Conservation (phyloP, 2,329 filamentous ascomycete species). For the Ophiocordyceps camponoti-saundersi region DNA sequence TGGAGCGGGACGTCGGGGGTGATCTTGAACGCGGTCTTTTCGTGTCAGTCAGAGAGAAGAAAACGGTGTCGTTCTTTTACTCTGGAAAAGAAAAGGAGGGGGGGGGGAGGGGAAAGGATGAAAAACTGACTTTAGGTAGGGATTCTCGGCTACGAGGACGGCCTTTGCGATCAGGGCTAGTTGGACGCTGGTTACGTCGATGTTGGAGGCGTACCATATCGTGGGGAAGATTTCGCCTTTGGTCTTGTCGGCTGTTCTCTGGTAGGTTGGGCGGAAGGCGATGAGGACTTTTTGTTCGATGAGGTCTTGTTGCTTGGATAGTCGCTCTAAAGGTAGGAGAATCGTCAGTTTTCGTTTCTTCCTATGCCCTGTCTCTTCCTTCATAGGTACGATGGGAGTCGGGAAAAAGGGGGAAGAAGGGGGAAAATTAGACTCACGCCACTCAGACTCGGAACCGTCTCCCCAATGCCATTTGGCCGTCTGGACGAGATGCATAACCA, state of each 20-base stretch:
- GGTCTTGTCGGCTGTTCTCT: slow-evolving; percentile 15
- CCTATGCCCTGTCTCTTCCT: too few species aligned
- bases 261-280: slow-evolving; percentile 17
- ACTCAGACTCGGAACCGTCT: slow-evolving; percentile 16
- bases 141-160: slow-evolving; percentile 21
- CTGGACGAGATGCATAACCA: slow-evolving; percentile 23
- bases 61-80: too few species aligned
- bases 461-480: slow-evolving; percentile 24
- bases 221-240: slow-evolving; percentile 22
- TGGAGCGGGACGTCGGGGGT: slow-evolving; percentile 8
- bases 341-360: too few species aligned
- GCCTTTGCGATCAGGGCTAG: slow-evolving; percentile 21
- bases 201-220: slow-evolving; percentile 20
- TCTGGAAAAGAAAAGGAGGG: background rate
- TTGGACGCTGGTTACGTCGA: slow-evolving; percentile 22
- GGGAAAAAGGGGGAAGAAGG: background rate
- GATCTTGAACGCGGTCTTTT: background rate
- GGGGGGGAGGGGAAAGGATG: too few species aligned
- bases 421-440: slow-evolving; percentile 11
- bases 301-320: slow-evolving; percentile 17
- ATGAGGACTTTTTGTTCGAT: slow-evolving; percentile 15
- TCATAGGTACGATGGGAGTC: too few species aligned
- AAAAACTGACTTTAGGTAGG: slow-evolving; percentile 14
- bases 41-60: too few species aligned
- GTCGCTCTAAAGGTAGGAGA: slow-evolving; percentile 10